Evolutionary conservation across 2,329 filamentous ascomycete species (phyloP).

Genomic region (Huntiella abstrusa): DNA sequence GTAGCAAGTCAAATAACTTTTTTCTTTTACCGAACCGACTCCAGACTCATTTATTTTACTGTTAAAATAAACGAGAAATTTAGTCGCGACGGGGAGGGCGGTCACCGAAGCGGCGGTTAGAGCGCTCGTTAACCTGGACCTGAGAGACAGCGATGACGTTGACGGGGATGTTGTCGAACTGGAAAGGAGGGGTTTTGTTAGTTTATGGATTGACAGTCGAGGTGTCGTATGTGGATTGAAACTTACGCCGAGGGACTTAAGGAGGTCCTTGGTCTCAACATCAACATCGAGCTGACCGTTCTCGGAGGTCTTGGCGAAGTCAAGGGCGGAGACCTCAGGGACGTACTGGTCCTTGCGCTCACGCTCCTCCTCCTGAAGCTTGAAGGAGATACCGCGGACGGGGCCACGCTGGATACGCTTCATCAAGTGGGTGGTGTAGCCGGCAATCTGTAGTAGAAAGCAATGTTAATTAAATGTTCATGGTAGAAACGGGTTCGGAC

Average conservation of each 20-base stretch:
- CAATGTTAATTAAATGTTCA: not conserved
- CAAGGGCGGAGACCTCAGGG: constrained; percentile 93
- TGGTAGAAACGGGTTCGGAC: not conserved
- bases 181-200: constrained; percentile 16
- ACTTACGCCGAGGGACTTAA: constrained; percentile 97
- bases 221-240: constrained; percentile 5
- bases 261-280: constrained; percentile 92
- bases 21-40: constrained; percentile 12
- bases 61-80: constrained; percentile 14
- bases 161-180: constrained; percentile 97
- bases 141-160: constrained; percentile 84
- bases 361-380: constrained; percentile 99
- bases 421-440: constrained; percentile 98
- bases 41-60: constrained; percentile 14
- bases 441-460: constrained; percentile 51
- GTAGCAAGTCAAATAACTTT: constrained; percentile 20
- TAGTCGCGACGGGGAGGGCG: constrained; percentile 30
- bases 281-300: constrained; percentile 88
- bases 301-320: constrained; percentile 91
- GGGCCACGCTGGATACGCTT: constrained; percentile 99
- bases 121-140: constrained; percentile 68
- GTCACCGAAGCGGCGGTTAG: constrained; percentile 57
- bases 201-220: not conserved
- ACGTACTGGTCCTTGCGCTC: constrained; percentile 99
- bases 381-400: constrained; percentile 99